A percentile compares a stretch with the other conserved stretches of the same genome.
Evolutionary conservation across 805 yeast species (phyloP).

Genomic region (Kluyveromyces lactis): DNA sequence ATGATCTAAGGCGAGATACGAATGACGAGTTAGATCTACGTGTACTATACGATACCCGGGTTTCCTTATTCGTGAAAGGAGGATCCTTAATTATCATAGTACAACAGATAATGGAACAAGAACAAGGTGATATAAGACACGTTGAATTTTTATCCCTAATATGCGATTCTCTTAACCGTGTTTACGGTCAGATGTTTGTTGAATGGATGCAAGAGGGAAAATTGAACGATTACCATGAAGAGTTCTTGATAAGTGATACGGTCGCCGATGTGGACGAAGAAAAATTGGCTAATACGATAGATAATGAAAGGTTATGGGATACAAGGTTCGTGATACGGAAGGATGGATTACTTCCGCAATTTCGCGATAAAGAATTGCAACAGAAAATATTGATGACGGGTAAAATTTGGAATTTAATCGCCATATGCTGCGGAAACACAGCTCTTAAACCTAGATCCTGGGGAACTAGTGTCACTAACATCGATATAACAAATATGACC

Average conservation of each 20-base stretch:
- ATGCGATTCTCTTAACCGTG: conserved; percentile 49
- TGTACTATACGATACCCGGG: conserved; percentile 40
- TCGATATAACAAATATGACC: conserved; percentile 24
- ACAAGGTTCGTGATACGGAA: conserved; percentile 64
- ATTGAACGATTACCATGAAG: conserved; percentile 71
- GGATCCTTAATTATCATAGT: conserved; percentile 62
- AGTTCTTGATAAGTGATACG: conserved; percentile 58
- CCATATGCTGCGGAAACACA: conserved; percentile 23
- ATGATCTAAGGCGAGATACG: conserved; percentile 26
- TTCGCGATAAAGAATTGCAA: conserved; percentile 45
- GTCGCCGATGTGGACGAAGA: conserved; percentile 11
- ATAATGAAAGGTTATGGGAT: conserved; percentile 56
- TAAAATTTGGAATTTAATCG: conserved; percentile 61
- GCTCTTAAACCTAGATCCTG: not conserved
- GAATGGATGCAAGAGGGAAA: conserved; percentile 74
- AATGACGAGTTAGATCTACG: conserved; percentile 30
- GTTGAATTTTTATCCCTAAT: conserved; percentile 41
- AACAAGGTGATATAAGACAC: conserved; percentile 58
- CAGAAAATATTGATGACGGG: conserved; percentile 73
- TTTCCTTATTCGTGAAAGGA: conserved; percentile 60
- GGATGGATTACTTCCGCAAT: conserved; percentile 67
- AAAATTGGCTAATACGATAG: not conserved
- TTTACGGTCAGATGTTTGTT: conserved; percentile 61
- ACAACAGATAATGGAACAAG: conserved; percentile 45
- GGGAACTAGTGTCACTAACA: not conserved